Base-by-base conservation (phyloP, 805 yeast species). In the Priceomyces castillae region DNA sequence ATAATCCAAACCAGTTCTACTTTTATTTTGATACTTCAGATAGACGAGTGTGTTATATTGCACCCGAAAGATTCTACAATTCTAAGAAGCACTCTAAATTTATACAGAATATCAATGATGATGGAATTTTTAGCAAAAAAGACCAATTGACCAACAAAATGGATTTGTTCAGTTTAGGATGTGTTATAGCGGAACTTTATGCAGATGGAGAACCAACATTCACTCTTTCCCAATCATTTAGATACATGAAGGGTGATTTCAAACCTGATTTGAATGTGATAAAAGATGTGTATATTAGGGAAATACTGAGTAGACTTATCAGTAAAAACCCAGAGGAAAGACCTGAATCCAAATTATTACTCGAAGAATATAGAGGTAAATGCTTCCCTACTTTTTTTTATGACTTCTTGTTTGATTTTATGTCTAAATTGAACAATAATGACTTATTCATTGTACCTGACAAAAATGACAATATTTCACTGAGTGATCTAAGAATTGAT, bases 11-110 rank as follows among this genome's bases (percentile, higher is more conserved):
- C 10, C 92, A 86, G 48, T 94, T 86, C 54, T 81, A 94, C 1
- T 94, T 92, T 57, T 94, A 84, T 62, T 94, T 90, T 59, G 98
- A 94, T 64, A 87, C 92, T 2, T 86, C 95, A 2, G 87, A 81
- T 58, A 73, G 97, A 50, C 74, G 96, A 54, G 77, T 81, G 2
- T 94, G 99, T 62, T 92, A 92, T 61, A 62, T 94, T 34, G 98
- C 99, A 0, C 99, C 99, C 0, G 99, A 94, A 59, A 69, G 99
- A 50, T 92, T 94, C 55, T 71, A 54, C 53, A 65, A 47, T 33
- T 59, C 67, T 37, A 48, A 62, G 56, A 47, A 53, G 55, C 53
- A 57, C 23, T 44, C 59, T 7, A 42, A 23, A 30, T 46, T 41
- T 43, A 43, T 18, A 17, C 59, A 48, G 37, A 56, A 49, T 40